Evolutionary conservation across 2,329 filamentous ascomycete species (phyloP), one percentile per base, ranked within the genome.

Genomic region (Elsinoe ampelina): DNA sequence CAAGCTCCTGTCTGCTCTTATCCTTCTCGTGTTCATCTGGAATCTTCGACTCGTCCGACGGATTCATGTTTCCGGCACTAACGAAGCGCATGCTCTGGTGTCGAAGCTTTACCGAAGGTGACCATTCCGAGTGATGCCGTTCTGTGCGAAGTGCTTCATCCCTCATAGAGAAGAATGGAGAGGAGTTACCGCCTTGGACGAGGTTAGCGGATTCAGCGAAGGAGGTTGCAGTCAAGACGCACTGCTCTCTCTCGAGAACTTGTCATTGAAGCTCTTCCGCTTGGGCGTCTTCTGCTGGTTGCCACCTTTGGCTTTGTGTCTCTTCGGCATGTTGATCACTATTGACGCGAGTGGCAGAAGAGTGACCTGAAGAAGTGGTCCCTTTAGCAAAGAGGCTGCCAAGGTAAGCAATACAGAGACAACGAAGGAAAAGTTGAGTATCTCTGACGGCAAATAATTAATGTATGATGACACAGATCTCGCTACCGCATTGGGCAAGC

Each of bases 141-240:
- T 77, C 78, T 11, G 79, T 81, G 63, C 80, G 82, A 19, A 74
- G 74, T 35, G 80, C 81, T 68, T 82, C 81, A 61, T 84, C 77
- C 60, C 74, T 73, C 67, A 85, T 73, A 1, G 77, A 78, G 57
- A 73, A 72, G 11, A 54, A 42, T 3, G 60, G 54, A 32, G 54
- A 41, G 5, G 47, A 45, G 22, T 54, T 48, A 11, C 38, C 36
- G 52, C 52, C 54, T 54, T 45, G 39, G 19, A 36, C 36, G 13
- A 11, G n/a, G 13, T 55, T 15, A 47, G 42, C 35, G 15, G 15
- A n/a, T 22, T 22, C n/a, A 22, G 22, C 22, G 22, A 5, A 3
- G 22, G 22, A 22, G 5, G 22, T 3, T 22, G 22, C 22, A 22
- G 22, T 13, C 36, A 22, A 19, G 47, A 56, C 54, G 50, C 52